Evolutionary conservation across 768 basidiomycete species (phyloP).

Genomic region (Mycena epipterygia): DNA sequence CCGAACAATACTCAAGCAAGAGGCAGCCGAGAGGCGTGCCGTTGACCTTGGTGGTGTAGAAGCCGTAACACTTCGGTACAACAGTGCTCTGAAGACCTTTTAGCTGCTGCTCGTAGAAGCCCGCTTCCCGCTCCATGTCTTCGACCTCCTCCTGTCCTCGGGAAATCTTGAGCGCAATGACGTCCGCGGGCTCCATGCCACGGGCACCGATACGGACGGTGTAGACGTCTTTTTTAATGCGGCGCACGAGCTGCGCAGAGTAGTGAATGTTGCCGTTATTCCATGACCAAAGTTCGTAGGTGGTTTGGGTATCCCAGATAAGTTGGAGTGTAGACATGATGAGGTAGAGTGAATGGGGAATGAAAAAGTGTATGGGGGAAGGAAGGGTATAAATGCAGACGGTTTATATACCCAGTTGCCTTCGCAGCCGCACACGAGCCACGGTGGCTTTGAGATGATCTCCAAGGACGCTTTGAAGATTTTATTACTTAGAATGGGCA

Average conservation of each 20-base stretch:
- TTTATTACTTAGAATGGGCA: conserved; percentile 4
- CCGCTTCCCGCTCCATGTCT: conserved; percentile 48
- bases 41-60: conserved; percentile 46
- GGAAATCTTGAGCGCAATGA: conserved; percentile 53
- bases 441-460: conserved; percentile 13
- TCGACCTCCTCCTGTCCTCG: conserved; percentile 40
- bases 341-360: not conserved
- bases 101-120: conserved; percentile 50
- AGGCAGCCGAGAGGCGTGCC: conserved; percentile 48
- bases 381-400: not conserved
- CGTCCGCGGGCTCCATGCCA: conserved; percentile 32
- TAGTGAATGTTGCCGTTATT: conserved; percentile 34
- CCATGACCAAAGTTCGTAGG: conserved; percentile 48
- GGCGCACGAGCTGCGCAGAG: conserved; percentile 40
- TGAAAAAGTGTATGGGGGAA: not conserved
- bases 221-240: conserved; percentile 38
- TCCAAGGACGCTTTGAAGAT: conserved; percentile 18
- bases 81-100: conserved; percentile 51
- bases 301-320: conserved; percentile 36
- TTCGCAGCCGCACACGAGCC: not conserved
- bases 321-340: conserved; percentile 48
- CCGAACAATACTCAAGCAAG: conserved; percentile 55
- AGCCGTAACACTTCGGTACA: conserved; percentile 55
- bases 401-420: not conserved
- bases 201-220: conserved; percentile 39